These are phyloP conservation scores for Boletus pseudopeckii DNA, from an alignment of 768 basidiomycete genomes.

Conservation along the genomic window DNA sequence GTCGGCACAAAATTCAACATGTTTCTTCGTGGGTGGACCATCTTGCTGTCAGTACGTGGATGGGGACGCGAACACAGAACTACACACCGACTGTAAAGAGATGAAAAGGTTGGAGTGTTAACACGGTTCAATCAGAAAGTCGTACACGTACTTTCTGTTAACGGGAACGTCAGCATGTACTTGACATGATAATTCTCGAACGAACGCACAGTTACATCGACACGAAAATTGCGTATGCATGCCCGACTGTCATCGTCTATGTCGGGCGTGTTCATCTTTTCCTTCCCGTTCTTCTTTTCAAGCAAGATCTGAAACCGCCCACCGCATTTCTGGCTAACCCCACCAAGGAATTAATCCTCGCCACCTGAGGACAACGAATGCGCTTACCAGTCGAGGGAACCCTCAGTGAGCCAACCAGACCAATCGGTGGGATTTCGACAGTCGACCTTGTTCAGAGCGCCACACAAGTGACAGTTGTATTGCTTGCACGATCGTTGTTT, in stretches of 20 bases:
- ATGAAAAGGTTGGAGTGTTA: neutral
- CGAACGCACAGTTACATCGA: conserved; percentile 18
- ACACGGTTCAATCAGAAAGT: neutral
- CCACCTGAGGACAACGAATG: neutral
- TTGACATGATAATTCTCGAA: neutral
- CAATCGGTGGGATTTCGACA: conserved; percentile 5
- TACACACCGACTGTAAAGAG: conserved; percentile 12
- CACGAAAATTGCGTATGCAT: conserved; percentile 27
- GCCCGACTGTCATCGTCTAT: conserved; percentile 18
- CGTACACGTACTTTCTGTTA: conserved; percentile 18
- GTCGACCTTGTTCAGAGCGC: conserved; percentile 18
- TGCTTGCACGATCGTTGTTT: conserved; percentile 10
- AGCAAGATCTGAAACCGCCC: conserved; percentile 25
- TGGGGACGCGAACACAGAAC: neutral
- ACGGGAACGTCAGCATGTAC: neutral
- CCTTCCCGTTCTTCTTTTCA: conserved; percentile 15
- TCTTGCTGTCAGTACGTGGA: neutral
- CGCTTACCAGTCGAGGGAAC: conserved; percentile 25
- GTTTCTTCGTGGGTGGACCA: conserved; percentile 35
- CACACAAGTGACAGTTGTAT: conserved; percentile 21
- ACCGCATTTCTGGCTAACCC: conserved; percentile 15
- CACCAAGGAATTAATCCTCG: neutral
- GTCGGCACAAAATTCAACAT: conserved; percentile 58
- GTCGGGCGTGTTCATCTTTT: neutral
- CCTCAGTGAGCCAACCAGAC: conserved; percentile 22